These are phyloP conservation scores for Penicillium lagena DNA, from an alignment of 495 filamentous ascomycete genomes.

Conservation along the genomic window DNA sequence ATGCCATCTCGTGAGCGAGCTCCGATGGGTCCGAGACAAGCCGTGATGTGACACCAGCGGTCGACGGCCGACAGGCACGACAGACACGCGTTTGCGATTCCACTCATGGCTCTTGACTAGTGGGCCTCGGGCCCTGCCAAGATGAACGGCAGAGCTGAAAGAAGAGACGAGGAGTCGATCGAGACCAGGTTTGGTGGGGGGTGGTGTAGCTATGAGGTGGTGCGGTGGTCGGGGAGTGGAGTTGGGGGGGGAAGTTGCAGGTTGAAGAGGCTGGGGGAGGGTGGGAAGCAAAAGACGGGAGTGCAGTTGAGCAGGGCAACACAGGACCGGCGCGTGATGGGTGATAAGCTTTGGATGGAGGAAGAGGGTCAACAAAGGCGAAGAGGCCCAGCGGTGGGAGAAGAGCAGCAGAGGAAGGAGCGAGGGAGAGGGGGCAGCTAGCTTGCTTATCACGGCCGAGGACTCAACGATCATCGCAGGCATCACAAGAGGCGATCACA, in stretches of 20 bases:
- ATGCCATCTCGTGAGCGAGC: conserved; percentile 86
- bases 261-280: not conserved
- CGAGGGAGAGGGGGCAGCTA: conserved; percentile 4
- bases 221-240: not conserved
- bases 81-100: conserved; percentile 35
- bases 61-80: conserved; percentile 40
- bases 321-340: conserved; percentile 18
- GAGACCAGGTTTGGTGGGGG: conserved; percentile 1
- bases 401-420: not conserved
- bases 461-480: too few species aligned
- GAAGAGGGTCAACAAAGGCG: not conserved
- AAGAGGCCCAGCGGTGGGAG: not conserved
- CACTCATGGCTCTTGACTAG: conserved; percentile 30
- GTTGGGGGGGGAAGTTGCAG: not conserved
- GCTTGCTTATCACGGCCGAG: too few species aligned
- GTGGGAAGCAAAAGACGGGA: not conserved
- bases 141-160: conserved; percentile 3
- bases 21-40: conserved; percentile 42
- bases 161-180: conserved; percentile 8
- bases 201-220: not conserved
- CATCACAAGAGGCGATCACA: too few species aligned
- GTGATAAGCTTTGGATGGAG: not conserved
- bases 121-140: conserved; percentile 25
- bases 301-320: conserved; percentile 4
- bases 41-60: conserved; percentile 43